Percentiles rank a stretch among this genome's conserved stretches.
These are phyloP conservation scores for Metschnikowia vanudenii DNA, from an alignment of 805 yeast genomes.

Conservation along the genomic window DNA sequence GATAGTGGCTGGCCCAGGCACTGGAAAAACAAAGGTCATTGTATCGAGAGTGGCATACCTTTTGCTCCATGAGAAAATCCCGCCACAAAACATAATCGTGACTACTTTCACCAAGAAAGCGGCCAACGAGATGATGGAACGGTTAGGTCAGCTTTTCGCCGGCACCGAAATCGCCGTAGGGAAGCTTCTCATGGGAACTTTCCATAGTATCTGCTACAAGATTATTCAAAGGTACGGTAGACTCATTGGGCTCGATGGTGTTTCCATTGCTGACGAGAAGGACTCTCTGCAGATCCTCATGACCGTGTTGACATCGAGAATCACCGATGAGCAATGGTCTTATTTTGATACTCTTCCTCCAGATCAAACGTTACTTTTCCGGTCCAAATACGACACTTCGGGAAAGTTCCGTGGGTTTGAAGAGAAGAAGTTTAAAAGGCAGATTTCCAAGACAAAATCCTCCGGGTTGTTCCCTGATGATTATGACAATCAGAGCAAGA, in stretches of 20 bases:
- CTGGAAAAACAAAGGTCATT: constrained; percentile 80
- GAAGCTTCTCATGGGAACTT: constrained; percentile 75
- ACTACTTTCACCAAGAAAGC: constrained; percentile 95
- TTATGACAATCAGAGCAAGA: constrained; percentile 22
- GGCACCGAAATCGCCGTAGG: constrained; percentile 36
- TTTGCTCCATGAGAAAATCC: constrained; percentile 47
- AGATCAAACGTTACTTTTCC: constrained; percentile 17
- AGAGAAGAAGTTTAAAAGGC: constrained; percentile 37
- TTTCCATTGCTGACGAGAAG: constrained; percentile 62
- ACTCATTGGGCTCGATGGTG: constrained; percentile 42
- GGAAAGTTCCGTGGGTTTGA: constrained; percentile 37
- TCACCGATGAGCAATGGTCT: constrained; percentile 22
- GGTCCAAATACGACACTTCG: constrained; percentile 11
- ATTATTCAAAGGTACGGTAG: constrained; percentile 57
- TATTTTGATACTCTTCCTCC: constrained; percentile 14
- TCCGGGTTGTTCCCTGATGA: constrained; percentile 46
- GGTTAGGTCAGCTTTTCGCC: constrained; percentile 45
- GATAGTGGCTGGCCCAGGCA: constrained; percentile 61
- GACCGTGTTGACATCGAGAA: constrained; percentile 33
- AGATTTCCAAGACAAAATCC: constrained; percentile 59
- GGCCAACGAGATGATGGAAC: constrained; percentile 75
- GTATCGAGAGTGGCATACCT: constrained; percentile 76
- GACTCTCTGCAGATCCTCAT: constrained; percentile 52
- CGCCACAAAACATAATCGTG: constrained; percentile 67
- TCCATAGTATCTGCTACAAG: constrained; percentile 76